Evolutionary conservation across 176 grass and related monocot genomes (phyloP).

Genomic region (Elymus sibiricus): DNA sequence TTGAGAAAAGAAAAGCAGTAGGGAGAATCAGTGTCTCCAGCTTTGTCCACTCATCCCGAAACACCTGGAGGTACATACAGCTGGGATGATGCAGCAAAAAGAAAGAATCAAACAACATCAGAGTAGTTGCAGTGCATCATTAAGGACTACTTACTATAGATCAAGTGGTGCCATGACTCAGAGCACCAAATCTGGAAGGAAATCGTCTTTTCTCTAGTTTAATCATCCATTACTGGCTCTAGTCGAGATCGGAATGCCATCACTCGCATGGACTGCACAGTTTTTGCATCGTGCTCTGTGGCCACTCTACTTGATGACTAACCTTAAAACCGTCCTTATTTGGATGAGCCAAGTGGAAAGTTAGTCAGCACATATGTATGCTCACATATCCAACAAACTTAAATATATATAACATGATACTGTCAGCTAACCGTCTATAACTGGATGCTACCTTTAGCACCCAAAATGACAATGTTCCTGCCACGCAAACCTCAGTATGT

Average conservation of each 20-base stretch:
- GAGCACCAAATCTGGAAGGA: too few species aligned
- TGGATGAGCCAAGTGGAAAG: neutral
- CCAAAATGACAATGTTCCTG: neutral
- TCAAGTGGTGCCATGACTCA: neutral
- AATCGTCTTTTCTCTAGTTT: too few species aligned
- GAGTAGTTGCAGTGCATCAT: neutral
- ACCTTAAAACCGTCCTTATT: neutral
- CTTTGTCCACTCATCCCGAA: neutral
- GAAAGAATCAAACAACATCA: neutral
- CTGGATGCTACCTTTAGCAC: too few species aligned
- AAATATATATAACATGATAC: neutral
- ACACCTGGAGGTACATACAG: neutral
- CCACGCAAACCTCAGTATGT: neutral
- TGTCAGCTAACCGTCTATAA: too few species aligned
- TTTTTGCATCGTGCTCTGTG: neutral
- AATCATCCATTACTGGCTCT: neutral
- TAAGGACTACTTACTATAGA: too few species aligned
- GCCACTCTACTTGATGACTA: neutral
- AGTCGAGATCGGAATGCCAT: neutral
- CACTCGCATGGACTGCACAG: neutral
- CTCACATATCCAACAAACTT: neutral
- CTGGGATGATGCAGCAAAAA: neutral
- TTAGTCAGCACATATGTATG: neutral
- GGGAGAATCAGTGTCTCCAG: neutral
- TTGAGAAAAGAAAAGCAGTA: neutral